phyloP scores from a whole-genome alignment of 352 stramenopile genomes.

The Elongisporangium undulatum region DNA sequence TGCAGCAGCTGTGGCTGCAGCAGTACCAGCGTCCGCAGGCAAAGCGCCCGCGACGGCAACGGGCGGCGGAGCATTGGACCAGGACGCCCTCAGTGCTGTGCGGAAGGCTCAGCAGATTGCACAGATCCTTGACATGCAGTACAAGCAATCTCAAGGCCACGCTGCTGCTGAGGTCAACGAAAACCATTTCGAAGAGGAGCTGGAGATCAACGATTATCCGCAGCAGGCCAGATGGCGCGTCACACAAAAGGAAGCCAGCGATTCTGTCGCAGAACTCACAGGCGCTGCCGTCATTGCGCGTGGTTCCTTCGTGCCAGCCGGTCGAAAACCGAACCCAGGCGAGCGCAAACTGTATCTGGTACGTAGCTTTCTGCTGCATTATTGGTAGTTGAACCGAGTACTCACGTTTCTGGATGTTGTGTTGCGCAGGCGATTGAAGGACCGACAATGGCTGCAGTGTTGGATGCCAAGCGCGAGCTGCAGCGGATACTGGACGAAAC shows the following conservation, averaged over 20 bases:
- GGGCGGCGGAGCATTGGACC: conserved; percentile 27
- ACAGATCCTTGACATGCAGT: conserved; percentile 76
- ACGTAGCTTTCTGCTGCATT: conserved; percentile 15
- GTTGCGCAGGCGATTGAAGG: conserved; percentile 72
- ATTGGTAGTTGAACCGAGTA: not conserved
- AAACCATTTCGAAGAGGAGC: conserved; percentile 83
- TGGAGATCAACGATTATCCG: conserved; percentile 95
- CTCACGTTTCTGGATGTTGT: not conserved
- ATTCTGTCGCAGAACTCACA: conserved; percentile 86
- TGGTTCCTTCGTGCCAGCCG: conserved; percentile 85
- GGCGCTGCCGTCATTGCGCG: conserved; percentile 85
- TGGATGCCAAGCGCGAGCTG: conserved; percentile 75
- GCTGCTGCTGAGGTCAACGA: conserved; percentile 24
- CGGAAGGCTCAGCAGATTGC: conserved; percentile 85
- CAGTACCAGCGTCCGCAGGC: conserved; percentile 2
- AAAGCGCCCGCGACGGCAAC: conserved; percentile 2
- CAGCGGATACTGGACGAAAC: conserved; percentile 88
- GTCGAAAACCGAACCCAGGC: conserved; percentile 77
- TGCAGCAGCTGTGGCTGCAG: conserved; percentile 2
- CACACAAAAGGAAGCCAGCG: conserved; percentile 83
- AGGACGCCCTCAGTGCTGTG: conserved; percentile 62
- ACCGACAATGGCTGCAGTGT: conserved; percentile 58
- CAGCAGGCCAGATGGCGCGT: conserved; percentile 88
- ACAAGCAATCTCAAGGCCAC: conserved; percentile 48
- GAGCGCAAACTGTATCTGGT: conserved; percentile 89